Percentiles rank a stretch among this genome's conserved stretches.
Conservation (phyloP, 2,329 filamentous ascomycete species). For the Dactylellina haptotyla region DNA sequence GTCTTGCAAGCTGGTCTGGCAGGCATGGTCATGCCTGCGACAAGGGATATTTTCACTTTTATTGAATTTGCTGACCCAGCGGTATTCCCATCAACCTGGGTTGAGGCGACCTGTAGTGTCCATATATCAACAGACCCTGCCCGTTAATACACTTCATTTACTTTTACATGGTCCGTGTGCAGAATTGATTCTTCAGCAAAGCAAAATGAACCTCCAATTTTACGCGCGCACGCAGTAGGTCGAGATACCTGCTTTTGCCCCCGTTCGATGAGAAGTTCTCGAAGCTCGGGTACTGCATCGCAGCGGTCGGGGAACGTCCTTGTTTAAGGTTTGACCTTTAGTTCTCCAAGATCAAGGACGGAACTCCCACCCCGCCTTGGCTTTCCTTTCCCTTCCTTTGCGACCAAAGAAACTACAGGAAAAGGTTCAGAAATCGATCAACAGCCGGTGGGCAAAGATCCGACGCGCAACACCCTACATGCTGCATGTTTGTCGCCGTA, state of each 20-base stretch:
- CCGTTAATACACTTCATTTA: conserved; percentile 3
- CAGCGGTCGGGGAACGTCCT: conserved; percentile 25
- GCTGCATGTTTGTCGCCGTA: conserved; percentile 38
- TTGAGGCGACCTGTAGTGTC: conserved; percentile 20
- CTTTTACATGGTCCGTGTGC: conserved; percentile 42
- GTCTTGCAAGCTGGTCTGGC: neutral
- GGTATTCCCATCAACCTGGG: conserved; percentile 34
- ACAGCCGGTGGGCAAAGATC: conserved; percentile 6
- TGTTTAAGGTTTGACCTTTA: conserved; percentile 32
- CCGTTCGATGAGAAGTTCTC: too few species aligned
- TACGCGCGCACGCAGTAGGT: neutral
- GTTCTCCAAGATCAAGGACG: conserved; percentile 23
- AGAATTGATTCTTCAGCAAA: conserved; percentile 35
- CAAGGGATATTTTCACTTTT: conserved; percentile 29
- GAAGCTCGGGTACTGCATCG: conserved; percentile 13
- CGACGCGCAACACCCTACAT: conserved; percentile 28
- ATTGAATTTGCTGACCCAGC: conserved; percentile 6
- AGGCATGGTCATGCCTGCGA: conserved; percentile 15
- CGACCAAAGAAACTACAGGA: neutral
- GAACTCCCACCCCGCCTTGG: conserved; percentile 41
- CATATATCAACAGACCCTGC: conserved; percentile 28
- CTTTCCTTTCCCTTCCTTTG: neutral
- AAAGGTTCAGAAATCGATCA: conserved; percentile 6
- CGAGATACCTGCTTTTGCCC: conserved; percentile 5
- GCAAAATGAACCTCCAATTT: conserved; percentile 8